phyloP scores from a whole-genome alignment of 805 yeast species.

The Metschnikowia sp. region DNA sequence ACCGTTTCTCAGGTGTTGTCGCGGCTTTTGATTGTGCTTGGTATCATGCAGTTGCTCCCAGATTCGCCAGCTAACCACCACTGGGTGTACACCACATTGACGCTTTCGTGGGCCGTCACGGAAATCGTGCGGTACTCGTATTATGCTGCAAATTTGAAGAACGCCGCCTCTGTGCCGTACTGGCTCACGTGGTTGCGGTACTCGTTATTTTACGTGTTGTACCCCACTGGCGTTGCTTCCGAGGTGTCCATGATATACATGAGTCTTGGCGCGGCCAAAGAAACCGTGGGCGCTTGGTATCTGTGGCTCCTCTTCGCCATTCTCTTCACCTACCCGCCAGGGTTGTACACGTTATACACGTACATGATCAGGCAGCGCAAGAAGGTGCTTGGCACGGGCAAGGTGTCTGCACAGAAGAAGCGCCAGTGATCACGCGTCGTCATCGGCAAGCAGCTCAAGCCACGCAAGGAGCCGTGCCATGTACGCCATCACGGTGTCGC shows the following conservation, averaged over 20 bases:
- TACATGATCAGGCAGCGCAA: conserved; percentile 89
- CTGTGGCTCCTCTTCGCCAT: conserved; percentile 53
- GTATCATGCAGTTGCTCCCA: conserved; percentile 76
- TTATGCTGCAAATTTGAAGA: conserved; percentile 66
- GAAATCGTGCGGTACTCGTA: conserved; percentile 86
- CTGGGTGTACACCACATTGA: conserved; percentile 63
- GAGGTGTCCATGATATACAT: conserved; percentile 69
- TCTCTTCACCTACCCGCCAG: conserved; percentile 75
- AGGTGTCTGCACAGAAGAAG: conserved; percentile 11
- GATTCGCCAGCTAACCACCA: conserved; percentile 57
- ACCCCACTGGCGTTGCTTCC: conserved; percentile 90
- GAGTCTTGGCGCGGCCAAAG: conserved; percentile 68
- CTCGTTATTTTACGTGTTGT: conserved; percentile 74
- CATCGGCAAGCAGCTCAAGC: conserved; percentile 21
- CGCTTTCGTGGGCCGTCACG: conserved; percentile 89
- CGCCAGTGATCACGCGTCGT: conserved; percentile 5
- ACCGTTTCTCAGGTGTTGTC: conserved; percentile 87
- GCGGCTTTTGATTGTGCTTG: conserved; percentile 76
- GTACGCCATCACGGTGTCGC: conserved; percentile 33
- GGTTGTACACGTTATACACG: conserved; percentile 76
- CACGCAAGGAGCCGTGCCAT: conserved; percentile 28
- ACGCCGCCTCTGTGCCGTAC: conserved; percentile 51
- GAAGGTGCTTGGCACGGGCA: conserved; percentile 55
- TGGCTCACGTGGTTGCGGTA: conserved; percentile 72
- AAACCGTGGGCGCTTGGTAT: conserved; percentile 47